Evolutionary conservation across 23 red algal species (phyloP), one percentile per base, ranked within the genome.

Genomic region (Gracilaria caudata): DNA sequence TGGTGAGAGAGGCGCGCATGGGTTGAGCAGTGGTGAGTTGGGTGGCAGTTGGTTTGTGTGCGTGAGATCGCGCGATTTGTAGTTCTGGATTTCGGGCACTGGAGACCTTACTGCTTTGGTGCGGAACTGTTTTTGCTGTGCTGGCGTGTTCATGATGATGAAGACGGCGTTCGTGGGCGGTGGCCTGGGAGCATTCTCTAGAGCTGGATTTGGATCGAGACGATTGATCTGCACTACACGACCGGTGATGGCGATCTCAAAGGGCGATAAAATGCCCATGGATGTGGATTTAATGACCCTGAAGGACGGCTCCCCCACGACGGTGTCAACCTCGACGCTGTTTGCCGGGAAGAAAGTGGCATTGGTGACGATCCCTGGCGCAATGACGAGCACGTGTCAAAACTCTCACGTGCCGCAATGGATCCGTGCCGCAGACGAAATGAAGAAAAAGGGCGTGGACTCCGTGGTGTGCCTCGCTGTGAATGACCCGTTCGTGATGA

Each of bases 401-500:
- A 84, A 94, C 20, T 61, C 71, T 9, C 97, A 99, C 80, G 47
- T 92, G 8, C 97, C 97, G 41, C 64, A 79, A 33, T 95, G 92
- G 78, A 90, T 92, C 4, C 53, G 64, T 9, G 89, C 77, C 30
- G 77, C 79, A 26, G 86, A 90, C 1, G 76, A 81, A 23, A 72
- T 94, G 43, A 81, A 83, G 46, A 77, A 82, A 6, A 86, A 86
- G 68, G 97, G 97, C 64, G 71, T 85, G 43, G 89, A 92, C 41
- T 88, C 84, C 46, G 90, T 99, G 20, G 79, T 85, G 21, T 92
- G 86, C 40, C 55, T 95, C 24, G 84, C 97, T 39, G 93, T 94
- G 3, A 99, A 99, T 72, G 97, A 99, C 49, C 86, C 91, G 71
- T 99, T 96, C 77, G 97, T 99, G 9, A 91, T 93, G 89, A 64